Evolutionary conservation across 2,329 filamentous ascomycete species (phyloP).

Genomic region (Penicillium sp.): DNA sequence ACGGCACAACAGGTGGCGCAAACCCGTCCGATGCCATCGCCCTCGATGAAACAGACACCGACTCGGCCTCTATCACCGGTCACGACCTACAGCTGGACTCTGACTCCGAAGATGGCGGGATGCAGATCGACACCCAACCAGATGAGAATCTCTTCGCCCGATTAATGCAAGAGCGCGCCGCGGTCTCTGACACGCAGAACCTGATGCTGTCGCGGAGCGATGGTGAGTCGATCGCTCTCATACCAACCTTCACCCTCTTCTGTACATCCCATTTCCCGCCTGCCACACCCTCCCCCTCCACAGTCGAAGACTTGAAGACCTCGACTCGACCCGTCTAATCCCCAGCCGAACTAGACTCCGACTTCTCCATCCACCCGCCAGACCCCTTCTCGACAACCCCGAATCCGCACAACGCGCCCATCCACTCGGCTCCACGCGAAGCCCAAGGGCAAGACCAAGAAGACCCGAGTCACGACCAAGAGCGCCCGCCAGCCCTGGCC

Average conservation of each 20-base stretch:
- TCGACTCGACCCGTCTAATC: no score
- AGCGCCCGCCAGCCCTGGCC: background rate
- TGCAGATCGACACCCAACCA: conserved; percentile 25
- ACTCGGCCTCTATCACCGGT: conserved; percentile 17
- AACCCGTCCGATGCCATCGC: conserved; percentile 10
- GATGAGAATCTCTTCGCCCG: no score
- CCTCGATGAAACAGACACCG: conserved; percentile 18
- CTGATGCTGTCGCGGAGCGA: no score
- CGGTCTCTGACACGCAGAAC: no score
- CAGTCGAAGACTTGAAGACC: no score
- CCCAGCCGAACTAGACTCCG: background rate
- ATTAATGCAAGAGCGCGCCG: no score
- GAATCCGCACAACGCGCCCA: conserved; percentile 14
- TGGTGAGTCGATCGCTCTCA: no score
- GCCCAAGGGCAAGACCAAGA: background rate
- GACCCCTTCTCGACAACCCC: conserved; percentile 6
- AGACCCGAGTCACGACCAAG: conserved; percentile 13
- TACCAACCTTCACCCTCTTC: no score
- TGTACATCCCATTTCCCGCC: no score
- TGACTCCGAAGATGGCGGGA: conserved; percentile 24
- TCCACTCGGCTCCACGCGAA: conserved; percentile 14
- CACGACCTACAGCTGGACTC: conserved; percentile 18
- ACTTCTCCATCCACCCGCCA: conserved; percentile 4
- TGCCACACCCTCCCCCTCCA: no score
- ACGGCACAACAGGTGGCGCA: conserved; percentile 1